phyloP scores from a whole-genome alignment of 2,329 filamentous ascomycete species.

The Fusarium aywerte region DNA sequence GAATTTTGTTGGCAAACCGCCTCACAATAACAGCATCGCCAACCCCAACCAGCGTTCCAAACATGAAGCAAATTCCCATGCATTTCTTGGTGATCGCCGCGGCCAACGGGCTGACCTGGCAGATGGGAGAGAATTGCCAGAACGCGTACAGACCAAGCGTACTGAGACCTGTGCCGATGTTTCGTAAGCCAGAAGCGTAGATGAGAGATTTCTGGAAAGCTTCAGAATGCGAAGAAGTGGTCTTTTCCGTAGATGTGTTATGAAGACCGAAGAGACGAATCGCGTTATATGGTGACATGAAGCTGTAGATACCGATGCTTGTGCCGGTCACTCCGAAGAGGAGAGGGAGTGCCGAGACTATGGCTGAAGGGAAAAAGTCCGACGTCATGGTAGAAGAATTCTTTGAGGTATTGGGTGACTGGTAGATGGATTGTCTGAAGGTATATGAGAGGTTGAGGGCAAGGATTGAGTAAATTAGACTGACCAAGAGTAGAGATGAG shows the following conservation, averaged over 20 bases:
- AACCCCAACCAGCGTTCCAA: conserved; percentile 22
- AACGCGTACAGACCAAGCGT: conserved; percentile 29
- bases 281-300: conserved; percentile 22
- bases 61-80: conserved; percentile 27
- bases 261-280: conserved; percentile 23
- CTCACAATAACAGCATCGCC: conserved; percentile 27
- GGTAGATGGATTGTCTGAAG: background rate
- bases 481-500: background rate
- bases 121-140: conserved; percentile 29
- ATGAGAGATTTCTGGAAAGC: conserved; percentile 27
- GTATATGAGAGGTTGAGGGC: fast-evolving
- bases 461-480: background rate
- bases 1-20: conserved; percentile 23
- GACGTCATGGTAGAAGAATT: background rate
- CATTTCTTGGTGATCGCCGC: conserved; percentile 10
- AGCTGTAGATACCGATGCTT: conserved; percentile 33
- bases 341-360: conserved; percentile 19
- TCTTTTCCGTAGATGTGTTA: background rate
- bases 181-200: conserved; percentile 22
- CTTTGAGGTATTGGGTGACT: background rate
- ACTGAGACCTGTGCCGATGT: conserved; percentile 14
- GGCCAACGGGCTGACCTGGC: conserved; percentile 9
- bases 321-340: conserved; percentile 21
- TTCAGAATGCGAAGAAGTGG: background rate
- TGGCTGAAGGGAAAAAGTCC: background rate